Base-by-base conservation (phyloP, 352 stramenopile species). In the Pythium rishiriense region DNA sequence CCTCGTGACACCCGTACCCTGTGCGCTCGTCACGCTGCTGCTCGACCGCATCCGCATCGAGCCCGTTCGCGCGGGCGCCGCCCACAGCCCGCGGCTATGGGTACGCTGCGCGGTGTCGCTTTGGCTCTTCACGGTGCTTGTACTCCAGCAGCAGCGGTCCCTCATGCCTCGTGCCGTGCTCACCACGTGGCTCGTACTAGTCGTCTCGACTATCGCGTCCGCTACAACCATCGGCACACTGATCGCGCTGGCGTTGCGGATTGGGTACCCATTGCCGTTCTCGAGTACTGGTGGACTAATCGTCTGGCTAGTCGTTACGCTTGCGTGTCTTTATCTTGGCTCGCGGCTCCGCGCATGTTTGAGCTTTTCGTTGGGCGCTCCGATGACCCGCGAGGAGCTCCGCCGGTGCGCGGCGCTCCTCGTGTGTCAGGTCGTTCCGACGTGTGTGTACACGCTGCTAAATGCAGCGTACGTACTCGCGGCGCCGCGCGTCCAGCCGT, bases 361-460 rank as follows among this genome's bases (percentile, higher is more conserved):
- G 12, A 7, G 4, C 39, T 46, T 15, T 6, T 46, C 39, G 39
- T 22, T 15, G 7, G 8, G n/a, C 39, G 39, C n/a, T 4, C 39
- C 39, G 7, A 46, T 46, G 39, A 46, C 8, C n/a, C 39, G 19
- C 19, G 14, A 46, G 19, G 39, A 46, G 5, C n/a, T 51, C 29
- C 41, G 37, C 42, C 26, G 1, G 28, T 35, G 26, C 49, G 22
- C 24, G 5, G 28, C 28, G 10, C 54, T 77, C 4, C 66, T 77
- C 35, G 43, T 72, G 15, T 65, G 54, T 19, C 58, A 74, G 46
- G 37, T 74, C 10, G 66, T 74, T 6, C 31, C 31, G 6, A 37
- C 31, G 11, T 6, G 31, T 35, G 61, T 67, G 0, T 78, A 78
- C 21, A 63, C 71, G 19, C 19, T 71, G 15, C 71, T 67, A 59